These are phyloP conservation scores for Ramularia endophylla DNA, from an alignment of 2,329 filamentous ascomycete species.

Conservation along the genomic window DNA sequence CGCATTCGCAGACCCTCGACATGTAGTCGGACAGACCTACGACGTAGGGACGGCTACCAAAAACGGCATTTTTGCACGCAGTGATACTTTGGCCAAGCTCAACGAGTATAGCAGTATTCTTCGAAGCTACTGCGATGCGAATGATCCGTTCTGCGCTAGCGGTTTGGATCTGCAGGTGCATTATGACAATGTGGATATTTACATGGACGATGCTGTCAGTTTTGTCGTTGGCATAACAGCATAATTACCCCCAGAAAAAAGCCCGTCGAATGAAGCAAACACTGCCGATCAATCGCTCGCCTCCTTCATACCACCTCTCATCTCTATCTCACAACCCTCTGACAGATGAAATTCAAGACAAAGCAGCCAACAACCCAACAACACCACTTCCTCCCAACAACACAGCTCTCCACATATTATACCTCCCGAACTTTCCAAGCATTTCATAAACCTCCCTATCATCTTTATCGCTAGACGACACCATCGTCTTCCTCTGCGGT, in stretches of 20 bases:
- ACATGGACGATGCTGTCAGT: too few species aligned
- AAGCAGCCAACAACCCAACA: slow-evolving; percentile 19
- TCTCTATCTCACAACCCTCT: too few species aligned
- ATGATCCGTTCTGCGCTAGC: slow-evolving; percentile 21
- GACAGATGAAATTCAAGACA: too few species aligned
- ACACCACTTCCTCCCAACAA: slow-evolving; percentile 23
- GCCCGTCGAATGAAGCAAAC: too few species aligned
- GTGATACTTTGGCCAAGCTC: slow-evolving; percentile 11
- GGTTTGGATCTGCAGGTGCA: slow-evolving; percentile 17
- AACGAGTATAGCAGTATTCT: slow-evolving; percentile 17
- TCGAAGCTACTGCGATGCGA: slow-evolving; percentile 20
- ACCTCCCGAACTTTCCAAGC: slow-evolving; percentile 26
- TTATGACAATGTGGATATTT: slow-evolving; percentile 1
- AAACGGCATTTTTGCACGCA: slow-evolving; percentile 24
- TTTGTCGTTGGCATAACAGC: too few species aligned
- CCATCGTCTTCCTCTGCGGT: slow-evolving; percentile 27
- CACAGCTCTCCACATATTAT: slow-evolving; percentile 21
- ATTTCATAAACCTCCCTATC: slow-evolving; percentile 34
- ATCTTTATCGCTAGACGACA: slow-evolving; percentile 34
- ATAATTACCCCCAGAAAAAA: too few species aligned
- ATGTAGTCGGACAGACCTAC: slow-evolving; percentile 25
- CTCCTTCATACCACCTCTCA: too few species aligned
- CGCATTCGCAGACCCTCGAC: slow-evolving; percentile 35
- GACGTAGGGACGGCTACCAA: slow-evolving; percentile 29
- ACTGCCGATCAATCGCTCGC: too few species aligned